Conservation (phyloP, 2,329 filamentous ascomycete genomes). For the Penicillium brasilianum region DNA sequence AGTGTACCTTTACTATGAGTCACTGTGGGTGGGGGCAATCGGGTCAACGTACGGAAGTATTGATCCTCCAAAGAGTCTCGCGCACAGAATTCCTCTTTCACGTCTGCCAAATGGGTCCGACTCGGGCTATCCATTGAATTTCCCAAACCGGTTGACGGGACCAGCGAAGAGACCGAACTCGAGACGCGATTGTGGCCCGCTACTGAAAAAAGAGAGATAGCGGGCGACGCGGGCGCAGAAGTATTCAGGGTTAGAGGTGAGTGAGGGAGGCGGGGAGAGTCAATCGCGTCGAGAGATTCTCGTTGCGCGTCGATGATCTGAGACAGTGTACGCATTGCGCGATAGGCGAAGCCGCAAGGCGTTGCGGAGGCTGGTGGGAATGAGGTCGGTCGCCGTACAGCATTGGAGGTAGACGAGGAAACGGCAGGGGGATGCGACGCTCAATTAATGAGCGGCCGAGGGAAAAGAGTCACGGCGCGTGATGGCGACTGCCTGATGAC, state of each 20-base stretch:
- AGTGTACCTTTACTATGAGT: conserved; percentile 9
- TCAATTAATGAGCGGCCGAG: conserved; percentile 16
- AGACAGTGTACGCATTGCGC: conserved; percentile 42
- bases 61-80: conserved; percentile 63
- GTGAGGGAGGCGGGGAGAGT: conserved; percentile 33
- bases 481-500: conserved; percentile 9
- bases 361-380: conserved; percentile 20
- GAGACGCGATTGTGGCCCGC: conserved; percentile 47
- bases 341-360: conserved; percentile 16
- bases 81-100: conserved; percentile 81
- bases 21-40: conserved; percentile 49
- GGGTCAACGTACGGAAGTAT: conserved; percentile 68
- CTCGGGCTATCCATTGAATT: conserved; percentile 56
- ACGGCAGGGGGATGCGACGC: not conserved
- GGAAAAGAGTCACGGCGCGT: not conserved
- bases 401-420: conserved; percentile 21
- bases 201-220: conserved; percentile 47
- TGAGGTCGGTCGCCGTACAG: conserved; percentile 22
- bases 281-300: conserved; percentile 28
- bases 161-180: conserved; percentile 78
- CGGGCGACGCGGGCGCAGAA: conserved; percentile 47
- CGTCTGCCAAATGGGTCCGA: conserved; percentile 75
- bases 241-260: conserved; percentile 42
- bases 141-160: conserved; percentile 62
- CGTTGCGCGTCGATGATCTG: conserved; percentile 42